phyloP scores from a whole-genome alignment of 768 basidiomycete species.

The Termitomyces heimii region DNA sequence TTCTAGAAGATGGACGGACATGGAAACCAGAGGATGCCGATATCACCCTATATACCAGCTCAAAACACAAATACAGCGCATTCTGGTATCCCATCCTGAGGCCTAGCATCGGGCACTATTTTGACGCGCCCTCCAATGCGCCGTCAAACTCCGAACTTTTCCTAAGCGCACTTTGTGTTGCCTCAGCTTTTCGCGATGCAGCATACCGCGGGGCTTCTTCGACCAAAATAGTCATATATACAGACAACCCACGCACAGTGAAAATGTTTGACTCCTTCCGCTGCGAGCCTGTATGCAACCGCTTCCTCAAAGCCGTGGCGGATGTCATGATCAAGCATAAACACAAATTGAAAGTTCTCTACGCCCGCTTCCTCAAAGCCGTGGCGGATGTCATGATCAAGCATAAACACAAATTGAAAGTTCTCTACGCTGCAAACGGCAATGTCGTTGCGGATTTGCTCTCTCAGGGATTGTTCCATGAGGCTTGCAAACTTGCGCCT shows the following conservation, averaged over 20 bases:
- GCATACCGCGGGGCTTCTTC: neutral
- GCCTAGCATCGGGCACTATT: neutral
- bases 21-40: neutral
- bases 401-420: neutral
- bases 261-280: neutral
- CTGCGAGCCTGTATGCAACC: neutral
- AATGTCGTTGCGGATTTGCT: neutral
- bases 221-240: conserved; percentile 1
- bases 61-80: neutral
- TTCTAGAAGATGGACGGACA: neutral
- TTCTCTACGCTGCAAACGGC: neutral
- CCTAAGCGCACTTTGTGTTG: neutral
- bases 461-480: neutral
- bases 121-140: neutral
- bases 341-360: neutral
- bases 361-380: neutral
- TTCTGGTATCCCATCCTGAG: neutral
- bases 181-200: neutral
- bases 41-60: neutral
- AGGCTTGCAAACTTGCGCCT: neutral
- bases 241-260: neutral
- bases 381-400: neutral
- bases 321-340: neutral
- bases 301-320: neutral
- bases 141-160: neutral